Conservation (phyloP, 2,329 filamentous ascomycete species). For the Tolypocladium tropicale region DNA sequence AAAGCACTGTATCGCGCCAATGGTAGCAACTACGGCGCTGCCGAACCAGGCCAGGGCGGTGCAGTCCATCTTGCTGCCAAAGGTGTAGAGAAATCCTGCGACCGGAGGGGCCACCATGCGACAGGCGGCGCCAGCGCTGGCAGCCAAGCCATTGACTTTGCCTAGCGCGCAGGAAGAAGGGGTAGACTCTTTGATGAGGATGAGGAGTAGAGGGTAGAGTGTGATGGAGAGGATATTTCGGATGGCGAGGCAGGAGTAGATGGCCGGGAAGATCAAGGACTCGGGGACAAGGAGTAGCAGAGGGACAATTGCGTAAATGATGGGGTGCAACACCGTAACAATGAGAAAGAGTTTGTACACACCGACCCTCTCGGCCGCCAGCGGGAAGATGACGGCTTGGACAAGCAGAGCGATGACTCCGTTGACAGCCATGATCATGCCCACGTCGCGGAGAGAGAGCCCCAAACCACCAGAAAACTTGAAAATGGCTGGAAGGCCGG, state of each 20-base stretch:
- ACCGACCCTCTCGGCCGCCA: constrained; percentile 47
- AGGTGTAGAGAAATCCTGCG: constrained; percentile 51
- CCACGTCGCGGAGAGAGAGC: constrained; percentile 51
- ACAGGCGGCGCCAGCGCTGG: constrained; percentile 55
- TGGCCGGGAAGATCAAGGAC: constrained; percentile 39
- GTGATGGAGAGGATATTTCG: constrained; percentile 53
- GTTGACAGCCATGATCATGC: constrained; percentile 49
- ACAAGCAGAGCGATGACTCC: constrained; percentile 49
- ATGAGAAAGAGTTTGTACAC: constrained; percentile 49
- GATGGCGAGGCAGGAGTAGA: constrained; percentile 47
- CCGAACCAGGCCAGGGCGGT: constrained; percentile 56
- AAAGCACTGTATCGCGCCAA: constrained; percentile 53
- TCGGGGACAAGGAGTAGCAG: constrained; percentile 45
- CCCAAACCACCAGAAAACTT: constrained; percentile 53
- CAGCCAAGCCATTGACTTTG: constrained; percentile 56
- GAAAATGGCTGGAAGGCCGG: constrained; percentile 30
- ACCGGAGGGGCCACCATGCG: constrained; percentile 58
- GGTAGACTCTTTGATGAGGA: constrained; percentile 57
- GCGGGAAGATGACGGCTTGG: constrained; percentile 50
- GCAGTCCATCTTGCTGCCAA: constrained; percentile 48
- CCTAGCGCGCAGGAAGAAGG: constrained; percentile 46
- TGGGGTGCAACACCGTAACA: constrained; percentile 49
- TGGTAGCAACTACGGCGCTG: constrained; percentile 42
- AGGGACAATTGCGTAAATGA: constrained; percentile 51
- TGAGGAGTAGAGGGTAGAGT: constrained; percentile 55